A percentile compares a stretch with the other conserved stretches of the same genome.
phyloP scores from a whole-genome alignment of 2,329 filamentous ascomycete species.

The Harringtonia aguacate region DNA sequence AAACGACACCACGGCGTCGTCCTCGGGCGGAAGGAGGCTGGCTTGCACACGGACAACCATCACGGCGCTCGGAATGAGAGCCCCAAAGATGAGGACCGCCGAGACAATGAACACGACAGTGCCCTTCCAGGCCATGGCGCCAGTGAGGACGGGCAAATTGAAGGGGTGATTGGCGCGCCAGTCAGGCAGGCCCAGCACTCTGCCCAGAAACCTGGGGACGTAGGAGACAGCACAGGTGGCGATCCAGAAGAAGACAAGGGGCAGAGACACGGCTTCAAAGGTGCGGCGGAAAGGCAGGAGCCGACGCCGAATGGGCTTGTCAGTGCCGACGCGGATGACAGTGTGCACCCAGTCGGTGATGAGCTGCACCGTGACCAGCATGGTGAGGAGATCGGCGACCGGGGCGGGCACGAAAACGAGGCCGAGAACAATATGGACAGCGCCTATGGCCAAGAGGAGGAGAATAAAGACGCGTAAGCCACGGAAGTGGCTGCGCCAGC shows the following conservation, averaged over 20 bases:
- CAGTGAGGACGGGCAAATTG: constrained; percentile 24
- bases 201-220: constrained; percentile 35
- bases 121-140: constrained; percentile 33
- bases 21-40: constrained; percentile 69
- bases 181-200: constrained; percentile 34
- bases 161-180: constrained; percentile 25
- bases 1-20: constrained; percentile 80
- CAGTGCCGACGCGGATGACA: constrained; percentile 57
- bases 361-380: constrained; percentile 54
- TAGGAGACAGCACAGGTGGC: constrained; percentile 38
- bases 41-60: constrained; percentile 77
- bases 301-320: constrained; percentile 55
- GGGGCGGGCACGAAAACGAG: constrained; percentile 22
- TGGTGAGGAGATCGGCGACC: constrained; percentile 38
- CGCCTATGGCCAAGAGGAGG: constrained; percentile 18
- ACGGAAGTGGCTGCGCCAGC: constrained; percentile 57
- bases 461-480: constrained; percentile 45
- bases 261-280: constrained; percentile 58
- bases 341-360: constrained; percentile 77
- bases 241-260: constrained; percentile 53
- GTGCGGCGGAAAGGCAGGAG: constrained; percentile 54
- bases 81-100: constrained; percentile 43
- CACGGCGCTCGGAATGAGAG: constrained; percentile 66
- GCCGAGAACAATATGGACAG: constrained; percentile 34
- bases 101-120: constrained; percentile 32